These are phyloP conservation scores for Bryum argenteum DNA, from an alignment of 225 moss, liverwort and hornwort species.

Conservation along the genomic window DNA sequence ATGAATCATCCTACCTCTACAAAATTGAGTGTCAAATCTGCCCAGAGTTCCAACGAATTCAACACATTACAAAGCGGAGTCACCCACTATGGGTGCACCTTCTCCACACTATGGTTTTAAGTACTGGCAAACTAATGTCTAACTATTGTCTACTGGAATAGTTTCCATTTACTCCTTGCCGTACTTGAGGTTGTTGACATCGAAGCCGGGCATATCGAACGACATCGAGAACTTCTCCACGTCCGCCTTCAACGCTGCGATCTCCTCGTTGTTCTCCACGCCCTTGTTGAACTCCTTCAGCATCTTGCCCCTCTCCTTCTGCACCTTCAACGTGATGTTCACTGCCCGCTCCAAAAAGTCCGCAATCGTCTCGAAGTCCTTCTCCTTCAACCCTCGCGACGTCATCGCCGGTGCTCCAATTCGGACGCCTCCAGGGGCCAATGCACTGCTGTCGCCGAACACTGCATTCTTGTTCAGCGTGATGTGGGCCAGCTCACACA, in stretches of 20 bases:
- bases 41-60: constrained; percentile 27
- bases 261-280: constrained; percentile 68
- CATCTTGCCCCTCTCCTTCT: constrained; percentile 87
- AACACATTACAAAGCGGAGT: constrained; percentile 33
- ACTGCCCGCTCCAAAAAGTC: constrained; percentile 80
- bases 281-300: constrained; percentile 94
- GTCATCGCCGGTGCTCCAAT: constrained; percentile 96
- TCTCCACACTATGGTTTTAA: background rate
- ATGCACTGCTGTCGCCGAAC: constrained; percentile 93
- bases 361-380: constrained; percentile 90
- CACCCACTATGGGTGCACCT: background rate
- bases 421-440: constrained; percentile 86
- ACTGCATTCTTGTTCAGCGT: constrained; percentile 97
- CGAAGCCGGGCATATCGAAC: constrained; percentile 93
- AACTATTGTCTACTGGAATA: background rate
- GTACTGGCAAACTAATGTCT: background rate
- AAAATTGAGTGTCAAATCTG: constrained; percentile 38
- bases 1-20: constrained; percentile 32
- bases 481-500: constrained; percentile 86
- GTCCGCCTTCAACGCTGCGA: constrained; percentile 57
- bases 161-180: constrained; percentile 37
- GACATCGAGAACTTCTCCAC: constrained; percentile 86
- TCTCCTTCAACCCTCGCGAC: constrained; percentile 91
- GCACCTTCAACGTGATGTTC: constrained; percentile 81
- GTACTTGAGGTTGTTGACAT: constrained; percentile 70